Percentiles rank a stretch among this genome's conserved stretches.
These are phyloP conservation scores for Mycosphaerella sp. DNA, from an alignment of 2,329 filamentous ascomycete genomes.

Conservation along the genomic window DNA sequence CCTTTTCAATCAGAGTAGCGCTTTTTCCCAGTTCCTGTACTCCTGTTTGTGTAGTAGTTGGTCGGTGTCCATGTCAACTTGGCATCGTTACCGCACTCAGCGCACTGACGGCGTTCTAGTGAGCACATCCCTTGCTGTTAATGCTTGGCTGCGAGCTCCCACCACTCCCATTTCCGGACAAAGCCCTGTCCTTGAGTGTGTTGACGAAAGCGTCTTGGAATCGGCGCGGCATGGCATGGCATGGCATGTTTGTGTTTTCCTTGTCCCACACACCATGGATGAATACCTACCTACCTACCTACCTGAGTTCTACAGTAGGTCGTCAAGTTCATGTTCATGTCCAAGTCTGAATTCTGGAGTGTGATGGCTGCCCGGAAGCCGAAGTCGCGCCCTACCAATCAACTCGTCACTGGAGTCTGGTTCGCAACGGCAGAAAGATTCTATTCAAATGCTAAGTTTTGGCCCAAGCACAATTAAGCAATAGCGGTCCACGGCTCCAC, in stretches of 20 bases:
- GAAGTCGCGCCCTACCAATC: not conserved
- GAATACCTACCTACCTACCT: too few relatives aligned
- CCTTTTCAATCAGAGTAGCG: not conserved
- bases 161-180: not conserved
- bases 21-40: not conserved
- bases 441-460: not conserved
- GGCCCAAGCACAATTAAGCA: constrained; percentile 7
- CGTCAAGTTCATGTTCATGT: too few relatives aligned
- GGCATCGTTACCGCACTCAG: not conserved
- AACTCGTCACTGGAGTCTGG: not conserved
- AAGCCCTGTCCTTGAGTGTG: not conserved
- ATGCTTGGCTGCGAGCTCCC: not conserved
- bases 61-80: too few relatives aligned
- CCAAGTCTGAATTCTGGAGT: too few relatives aligned
- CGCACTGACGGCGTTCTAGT: not conserved
- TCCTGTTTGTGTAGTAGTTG: not conserved
- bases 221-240: not conserved
- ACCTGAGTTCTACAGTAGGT: too few relatives aligned
- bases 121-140: not conserved
- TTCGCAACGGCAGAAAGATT: too few relatives aligned
- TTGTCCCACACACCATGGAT: not conserved
- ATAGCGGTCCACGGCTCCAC: constrained; percentile 3
- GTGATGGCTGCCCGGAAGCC: not conserved
- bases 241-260: not conserved
- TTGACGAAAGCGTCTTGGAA: not conserved